Evolutionary conservation across 345 rosid genomes (phyloP), one percentile per base, ranked within the genome.

Genomic region (Schrenkiella parvula): DNA sequence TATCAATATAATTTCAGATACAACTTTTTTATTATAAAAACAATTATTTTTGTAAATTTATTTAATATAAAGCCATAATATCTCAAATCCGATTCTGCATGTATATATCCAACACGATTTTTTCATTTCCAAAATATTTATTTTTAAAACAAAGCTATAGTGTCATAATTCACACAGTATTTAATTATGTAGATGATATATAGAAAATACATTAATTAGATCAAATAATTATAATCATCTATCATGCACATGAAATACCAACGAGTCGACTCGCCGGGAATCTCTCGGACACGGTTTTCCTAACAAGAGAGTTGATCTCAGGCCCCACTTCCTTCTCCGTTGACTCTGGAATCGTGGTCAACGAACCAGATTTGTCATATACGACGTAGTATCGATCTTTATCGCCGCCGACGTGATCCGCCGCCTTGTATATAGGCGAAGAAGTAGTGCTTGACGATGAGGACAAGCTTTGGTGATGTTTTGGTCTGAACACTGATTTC

Each of bases 331-430:
- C 86, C 21, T 81, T 80, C 39, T 64, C 69, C 22, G 68, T 65
- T 54, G 83, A 81, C 91, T 90, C 98, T 43, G 92, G 97, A 22
- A 93, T 93, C 19, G 97, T 93, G 7, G 97, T 83, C 12, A 93
- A 87, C 50, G 88, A 82, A 1, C 90, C 89, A 0, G 91, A 68
- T 72, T 86, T 93, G 56, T 90, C 97, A 28, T 82, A 87, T 46
- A 84, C 78, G 29, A 82, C 80, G 73, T 60, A 80, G 81, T 75
- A 73, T 18, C 70, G 35, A 29, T 74, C 66, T 84, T 84, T 73
- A 15, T 66, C 77, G 12, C 66, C 61, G 60, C 21, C 43, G 23
- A 17, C 66, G 17, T 31, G 73, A 41, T 78, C 65, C 0, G 78
- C 72, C 1, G 75, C 71, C 50, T 63, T 80, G 63, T 26, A 71